A percentile compares a stretch with the other conserved stretches of the same genome.
phyloP scores from a whole-genome alignment of 352 stramenopile genomes.

The Globisporangium canariense region DNA sequence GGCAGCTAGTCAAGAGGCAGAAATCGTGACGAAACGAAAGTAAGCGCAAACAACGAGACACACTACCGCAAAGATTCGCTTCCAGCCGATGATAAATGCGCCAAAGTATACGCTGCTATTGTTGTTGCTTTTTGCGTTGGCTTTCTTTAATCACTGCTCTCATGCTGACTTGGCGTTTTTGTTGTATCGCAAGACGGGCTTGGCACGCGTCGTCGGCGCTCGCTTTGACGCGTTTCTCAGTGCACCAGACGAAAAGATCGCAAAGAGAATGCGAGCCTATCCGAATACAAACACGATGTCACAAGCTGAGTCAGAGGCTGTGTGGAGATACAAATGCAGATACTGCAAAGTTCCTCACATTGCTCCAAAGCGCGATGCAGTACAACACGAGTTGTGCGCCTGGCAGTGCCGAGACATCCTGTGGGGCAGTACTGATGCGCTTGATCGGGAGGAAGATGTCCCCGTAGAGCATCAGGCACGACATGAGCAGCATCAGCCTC shows the following conservation, averaged over 20 bases:
- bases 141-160: not conserved
- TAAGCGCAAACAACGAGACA: not conserved
- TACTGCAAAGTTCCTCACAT: constrained; percentile 7
- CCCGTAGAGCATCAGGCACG: constrained; percentile 48
- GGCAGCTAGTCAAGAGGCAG: constrained; percentile 26
- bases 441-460: constrained; percentile 47
- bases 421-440: constrained; percentile 14
- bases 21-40: not conserved
- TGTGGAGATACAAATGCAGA: not conserved
- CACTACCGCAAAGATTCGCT: not conserved
- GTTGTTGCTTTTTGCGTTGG: not conserved
- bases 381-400: constrained; percentile 29
- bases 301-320: not conserved
- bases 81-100: not conserved
- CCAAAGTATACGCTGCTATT: constrained; percentile 7
- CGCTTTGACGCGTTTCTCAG: constrained; percentile 13
- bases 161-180: constrained; percentile 26
- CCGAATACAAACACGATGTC: too few species aligned
- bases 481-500: constrained; percentile 53
- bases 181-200: constrained; percentile 8
- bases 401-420: constrained; percentile 12
- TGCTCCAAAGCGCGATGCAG: constrained; percentile 43
- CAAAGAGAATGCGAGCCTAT: constrained; percentile 32
- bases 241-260: constrained; percentile 32
- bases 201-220: not conserved